phyloP scores from a whole-genome alignment of 1,284 basidiomycete genomes.

The Pseudozyma thailandica region DNA sequence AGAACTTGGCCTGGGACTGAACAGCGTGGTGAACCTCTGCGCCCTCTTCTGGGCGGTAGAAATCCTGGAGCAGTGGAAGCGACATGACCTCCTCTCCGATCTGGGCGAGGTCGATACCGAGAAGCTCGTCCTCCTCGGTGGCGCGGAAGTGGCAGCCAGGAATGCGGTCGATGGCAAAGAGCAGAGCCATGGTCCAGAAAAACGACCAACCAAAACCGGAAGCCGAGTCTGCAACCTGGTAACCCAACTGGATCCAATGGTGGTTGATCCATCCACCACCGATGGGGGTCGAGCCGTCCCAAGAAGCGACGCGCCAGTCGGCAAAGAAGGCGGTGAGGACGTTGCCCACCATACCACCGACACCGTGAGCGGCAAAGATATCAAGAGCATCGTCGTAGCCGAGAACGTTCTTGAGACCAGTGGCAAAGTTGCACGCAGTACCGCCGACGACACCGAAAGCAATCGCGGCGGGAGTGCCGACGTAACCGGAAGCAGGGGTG shows the following conservation, averaged over 20 bases:
- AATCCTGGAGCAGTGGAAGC: conserved; percentile 30
- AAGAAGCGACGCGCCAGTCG: conserved; percentile 81
- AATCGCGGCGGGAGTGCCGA: conserved; percentile 62
- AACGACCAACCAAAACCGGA: conserved; percentile 63
- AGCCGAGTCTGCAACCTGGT: conserved; percentile 85
- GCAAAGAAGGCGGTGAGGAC: conserved; percentile 87
- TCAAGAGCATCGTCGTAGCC: conserved; percentile 71
- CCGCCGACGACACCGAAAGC: conserved; percentile 78
- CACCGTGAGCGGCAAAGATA: conserved; percentile 86
- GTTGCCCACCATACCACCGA: conserved; percentile 90
- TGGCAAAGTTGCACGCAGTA: conserved; percentile 89
- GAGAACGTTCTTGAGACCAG: conserved; percentile 80
- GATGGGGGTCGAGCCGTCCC: conserved; percentile 72
- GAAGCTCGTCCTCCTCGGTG: conserved; percentile 84
- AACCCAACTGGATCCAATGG: conserved; percentile 77
- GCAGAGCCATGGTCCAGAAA: conserved; percentile 74
- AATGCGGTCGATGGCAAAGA: conserved; percentile 92
- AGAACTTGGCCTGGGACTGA: conserved; percentile 22
- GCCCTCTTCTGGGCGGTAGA: conserved; percentile 26
- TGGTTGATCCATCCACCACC: conserved; percentile 92
- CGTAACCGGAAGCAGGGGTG: conserved; percentile 74
- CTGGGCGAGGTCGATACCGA: conserved; percentile 92
- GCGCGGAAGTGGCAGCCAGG: conserved; percentile 83
- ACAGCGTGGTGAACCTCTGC: conserved; percentile 27
- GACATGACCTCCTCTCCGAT: conserved; percentile 77